Percentiles rank a stretch among this genome's conserved stretches.
These are phyloP conservation scores for Phytopythium aichiense DNA, from an alignment of 352 stramenopile genomes.

Conservation along the genomic window DNA sequence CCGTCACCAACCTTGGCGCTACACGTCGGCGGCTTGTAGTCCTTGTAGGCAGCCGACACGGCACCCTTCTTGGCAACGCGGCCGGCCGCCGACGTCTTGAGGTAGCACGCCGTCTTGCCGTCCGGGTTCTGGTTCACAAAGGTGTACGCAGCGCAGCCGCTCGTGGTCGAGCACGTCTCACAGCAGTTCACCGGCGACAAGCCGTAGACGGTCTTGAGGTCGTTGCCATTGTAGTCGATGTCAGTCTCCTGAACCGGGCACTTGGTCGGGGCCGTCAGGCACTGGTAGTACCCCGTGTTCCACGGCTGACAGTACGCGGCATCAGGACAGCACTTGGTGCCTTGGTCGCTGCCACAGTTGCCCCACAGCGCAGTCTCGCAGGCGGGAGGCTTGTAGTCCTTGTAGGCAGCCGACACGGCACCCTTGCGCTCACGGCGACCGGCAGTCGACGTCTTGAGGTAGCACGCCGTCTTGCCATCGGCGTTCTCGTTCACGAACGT, in stretches of 20 bases:
- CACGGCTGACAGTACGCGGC: conserved; percentile 60
- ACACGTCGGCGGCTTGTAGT: conserved; percentile 16
- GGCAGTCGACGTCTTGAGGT: conserved; percentile 38
- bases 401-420: conserved; percentile 22
- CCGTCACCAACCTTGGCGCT: conserved; percentile 18
- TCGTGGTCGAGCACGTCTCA: conserved; percentile 29
- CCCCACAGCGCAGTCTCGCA: conserved; percentile 13
- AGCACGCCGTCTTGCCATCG: conserved; percentile 45
- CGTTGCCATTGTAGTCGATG: conserved; percentile 50
- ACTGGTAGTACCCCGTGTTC: conserved; percentile 62
- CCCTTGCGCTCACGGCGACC: conserved; percentile 25
- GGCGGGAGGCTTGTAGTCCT: conserved; percentile 12
- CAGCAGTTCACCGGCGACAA: conserved; percentile 35
- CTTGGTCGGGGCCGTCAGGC: conserved; percentile 23
- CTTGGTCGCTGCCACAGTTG: conserved; percentile 17
- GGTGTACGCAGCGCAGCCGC: conserved; percentile 49
- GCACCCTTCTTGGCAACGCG: neutral
- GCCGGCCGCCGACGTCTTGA: conserved; percentile 25
- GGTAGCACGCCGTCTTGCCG: conserved; percentile 44
- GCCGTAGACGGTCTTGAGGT: conserved; percentile 35
- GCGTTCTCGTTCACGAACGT: conserved; percentile 58
- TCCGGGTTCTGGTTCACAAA: conserved; percentile 56
- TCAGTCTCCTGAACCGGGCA: conserved; percentile 48
- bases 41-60: conserved; percentile 7
- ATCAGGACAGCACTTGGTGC: conserved; percentile 31